Percentiles rank a stretch among this genome's conserved stretches.
These are phyloP conservation scores for Suillus spraguei DNA, from an alignment of 768 basidiomycete genomes.

Conservation along the genomic window DNA sequence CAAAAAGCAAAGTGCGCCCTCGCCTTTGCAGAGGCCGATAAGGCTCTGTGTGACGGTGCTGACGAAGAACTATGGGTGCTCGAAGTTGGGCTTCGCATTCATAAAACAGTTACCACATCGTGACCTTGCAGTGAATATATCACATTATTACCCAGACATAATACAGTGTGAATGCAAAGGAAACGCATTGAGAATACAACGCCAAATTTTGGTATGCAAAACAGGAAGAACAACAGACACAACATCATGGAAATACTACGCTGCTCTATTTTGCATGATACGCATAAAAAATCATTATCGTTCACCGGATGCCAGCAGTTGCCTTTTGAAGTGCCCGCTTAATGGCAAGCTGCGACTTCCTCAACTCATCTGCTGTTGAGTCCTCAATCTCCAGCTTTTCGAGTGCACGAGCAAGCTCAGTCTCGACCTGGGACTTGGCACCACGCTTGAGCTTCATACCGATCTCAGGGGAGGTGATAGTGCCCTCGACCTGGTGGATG, in stretches of 20 bases:
- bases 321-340: slow-evolving; percentile 99
- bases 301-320: slow-evolving; percentile 83
- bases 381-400: slow-evolving; percentile 99
- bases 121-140: background rate
- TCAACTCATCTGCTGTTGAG: slow-evolving; percentile 89
- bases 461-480: slow-evolving; percentile 95
- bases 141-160: background rate
- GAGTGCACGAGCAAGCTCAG: slow-evolving; percentile 95
- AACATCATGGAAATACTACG: slow-evolving; percentile 20
- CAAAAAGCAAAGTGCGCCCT: slow-evolving; percentile 84
- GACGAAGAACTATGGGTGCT: slow-evolving; percentile 97
- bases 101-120: slow-evolving; percentile 51
- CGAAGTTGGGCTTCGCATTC: slow-evolving; percentile 80
- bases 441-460: slow-evolving; percentile 99
- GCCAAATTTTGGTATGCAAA: slow-evolving; percentile 17
- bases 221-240: slow-evolving; percentile 18
- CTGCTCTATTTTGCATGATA: slow-evolving; percentile 21
- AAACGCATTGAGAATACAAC: slow-evolving; percentile 8
- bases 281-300: slow-evolving; percentile 6
- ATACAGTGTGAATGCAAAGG: background rate
- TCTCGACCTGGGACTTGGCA: slow-evolving; percentile 91
- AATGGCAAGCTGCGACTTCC: slow-evolving; percentile 93
- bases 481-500: slow-evolving; percentile 95
- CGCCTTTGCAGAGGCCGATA: slow-evolving; percentile 93
- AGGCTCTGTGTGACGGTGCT: slow-evolving; percentile 92